Base-by-base conservation (phyloP, 371 early-diverging fungal species). In the Apophysomyces ossiformis region DNA sequence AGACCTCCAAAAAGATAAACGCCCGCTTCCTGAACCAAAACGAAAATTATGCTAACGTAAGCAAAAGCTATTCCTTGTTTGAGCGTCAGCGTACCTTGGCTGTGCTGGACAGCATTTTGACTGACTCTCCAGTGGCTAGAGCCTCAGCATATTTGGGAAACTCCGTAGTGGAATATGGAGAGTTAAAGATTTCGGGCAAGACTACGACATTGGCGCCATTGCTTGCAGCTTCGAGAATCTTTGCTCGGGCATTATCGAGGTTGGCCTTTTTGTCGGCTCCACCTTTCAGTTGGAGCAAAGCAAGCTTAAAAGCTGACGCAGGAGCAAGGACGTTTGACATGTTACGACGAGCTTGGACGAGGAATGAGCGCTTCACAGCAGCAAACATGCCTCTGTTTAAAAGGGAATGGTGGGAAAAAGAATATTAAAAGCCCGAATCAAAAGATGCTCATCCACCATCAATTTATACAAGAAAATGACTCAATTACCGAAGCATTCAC, bases 141-240 rank as follows among this genome's bases (percentile, higher is more conserved):
- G 77, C 69, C 64, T 92, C 91, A 38, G 95, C 89, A 63, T 90
- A 90, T 46, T 93, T 84, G 11, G 90, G 86, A 75, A 99, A 99
- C 83, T 86, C 90, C 15, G 87, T 73, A 4, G 94, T 93, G 3
- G 97, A 97, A 76, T 97, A 98, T 15, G 97, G 96, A 16, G 94
- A 95, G 75, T 98, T 97, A 85, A 96, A 97, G 78, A 96, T 95
- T 85, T 98, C 94, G 90, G 99, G 99, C 21, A 99, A 86, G 0
- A 96, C 95, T 37, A 99, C 93, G 9, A 92, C 84, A 58, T 92
- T 87, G 32, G 91, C 91, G 5, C 97, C 96, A 6, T 90, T 78
- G 13, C 75, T 75, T 4, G 95, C 88, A 12, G 98, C 99, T 67
- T 95, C 88, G 12, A 93, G 78, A 35, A 99, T 92, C 62, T 89